Conservation (phyloP, 805 yeast species). For the Komagataella phaffii region DNA sequence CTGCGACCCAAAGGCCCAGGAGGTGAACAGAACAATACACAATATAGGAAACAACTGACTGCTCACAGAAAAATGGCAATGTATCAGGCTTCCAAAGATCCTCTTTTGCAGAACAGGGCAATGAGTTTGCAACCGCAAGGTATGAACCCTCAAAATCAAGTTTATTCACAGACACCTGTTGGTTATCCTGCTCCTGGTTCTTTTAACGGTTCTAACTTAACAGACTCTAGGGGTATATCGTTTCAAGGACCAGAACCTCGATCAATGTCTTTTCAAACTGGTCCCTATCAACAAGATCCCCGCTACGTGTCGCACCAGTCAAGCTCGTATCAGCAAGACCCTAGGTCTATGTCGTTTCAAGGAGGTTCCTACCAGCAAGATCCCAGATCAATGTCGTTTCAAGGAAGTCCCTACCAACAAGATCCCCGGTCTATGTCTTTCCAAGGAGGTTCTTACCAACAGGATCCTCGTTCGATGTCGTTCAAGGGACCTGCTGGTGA, state of each 20-base stretch:
- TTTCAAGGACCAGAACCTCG: not conserved
- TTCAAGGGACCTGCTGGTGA: not conserved
- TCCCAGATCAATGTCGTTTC: not conserved
- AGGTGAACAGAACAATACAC: conserved; percentile 31
- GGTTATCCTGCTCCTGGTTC: conserved; percentile 23
- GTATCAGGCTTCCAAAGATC: conserved; percentile 1
- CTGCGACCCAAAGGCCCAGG: conserved; percentile 15
- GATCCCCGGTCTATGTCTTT: not conserved
- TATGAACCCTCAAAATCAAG: not conserved
- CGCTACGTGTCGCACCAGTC: not conserved
- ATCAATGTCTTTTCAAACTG: not conserved
- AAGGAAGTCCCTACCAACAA: not conserved
- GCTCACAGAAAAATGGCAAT: conserved; percentile 17
- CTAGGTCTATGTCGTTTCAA: not conserved
- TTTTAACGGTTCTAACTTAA: conserved; percentile 9
- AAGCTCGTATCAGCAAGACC: not conserved
- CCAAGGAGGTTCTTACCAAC: not conserved
- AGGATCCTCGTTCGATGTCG: not conserved
- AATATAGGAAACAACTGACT: conserved; percentile 59
- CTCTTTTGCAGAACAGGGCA: conserved; percentile 11
- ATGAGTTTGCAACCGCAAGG: conserved; percentile 17
- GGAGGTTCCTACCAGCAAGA: not conserved
- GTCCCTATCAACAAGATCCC: not conserved
- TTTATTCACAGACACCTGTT: not conserved
- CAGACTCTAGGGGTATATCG: conserved; percentile 1